A percentile compares a stretch with the other conserved stretches of the same genome.
These are phyloP conservation scores for Penicillium daleae DNA, from an alignment of 495 filamentous ascomycete genomes.

Conservation along the genomic window DNA sequence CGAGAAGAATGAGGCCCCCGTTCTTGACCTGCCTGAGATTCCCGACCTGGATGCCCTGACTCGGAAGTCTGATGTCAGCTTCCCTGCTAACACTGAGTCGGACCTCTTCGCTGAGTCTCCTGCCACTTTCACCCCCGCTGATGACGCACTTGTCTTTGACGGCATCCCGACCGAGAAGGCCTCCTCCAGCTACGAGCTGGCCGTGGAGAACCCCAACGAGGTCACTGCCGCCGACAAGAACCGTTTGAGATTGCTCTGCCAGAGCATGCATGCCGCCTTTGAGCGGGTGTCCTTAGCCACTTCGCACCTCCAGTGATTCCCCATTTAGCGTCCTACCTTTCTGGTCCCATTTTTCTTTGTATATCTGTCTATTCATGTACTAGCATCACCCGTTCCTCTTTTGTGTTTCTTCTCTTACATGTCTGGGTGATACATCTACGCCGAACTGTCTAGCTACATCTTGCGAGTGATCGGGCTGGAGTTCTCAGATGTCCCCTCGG, in stretches of 20 bases:
- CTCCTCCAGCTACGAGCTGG: slow-evolving; percentile 59
- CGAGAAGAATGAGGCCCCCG: slow-evolving; percentile 55
- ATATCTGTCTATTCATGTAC: slow-evolving; percentile 29
- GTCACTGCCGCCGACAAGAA: slow-evolving; percentile 34
- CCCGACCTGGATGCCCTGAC: slow-evolving; percentile 38
- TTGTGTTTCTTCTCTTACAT: slow-evolving; percentile 26
- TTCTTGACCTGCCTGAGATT: slow-evolving; percentile 44
- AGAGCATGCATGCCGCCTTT: slow-evolving; percentile 55
- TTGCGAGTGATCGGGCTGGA: slow-evolving; percentile 19
- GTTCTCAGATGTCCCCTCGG: slow-evolving; percentile 18
- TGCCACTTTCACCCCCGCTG: slow-evolving; percentile 20
- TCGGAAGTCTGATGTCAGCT: slow-evolving; percentile 32
- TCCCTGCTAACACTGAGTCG: slow-evolving; percentile 50
- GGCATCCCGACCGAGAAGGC: slow-evolving; percentile 62
- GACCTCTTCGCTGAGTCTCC: slow-evolving; percentile 63
- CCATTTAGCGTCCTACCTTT: slow-evolving; percentile 35
- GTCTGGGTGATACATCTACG: slow-evolving; percentile 29
- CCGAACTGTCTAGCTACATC: slow-evolving; percentile 18
- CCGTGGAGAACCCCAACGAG: slow-evolving; percentile 49
- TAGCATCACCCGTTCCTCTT: slow-evolving; percentile 17
- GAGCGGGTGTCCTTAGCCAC: slow-evolving; percentile 51
- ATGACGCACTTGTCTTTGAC: slow-evolving; percentile 51
- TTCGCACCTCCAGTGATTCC: slow-evolving; percentile 51
- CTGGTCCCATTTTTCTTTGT: slow-evolving; percentile 28
- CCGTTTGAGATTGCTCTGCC: slow-evolving; percentile 50